Base-by-base conservation (phyloP, 1,139 yeast genomes). In the Pichia sp. region DNA sequence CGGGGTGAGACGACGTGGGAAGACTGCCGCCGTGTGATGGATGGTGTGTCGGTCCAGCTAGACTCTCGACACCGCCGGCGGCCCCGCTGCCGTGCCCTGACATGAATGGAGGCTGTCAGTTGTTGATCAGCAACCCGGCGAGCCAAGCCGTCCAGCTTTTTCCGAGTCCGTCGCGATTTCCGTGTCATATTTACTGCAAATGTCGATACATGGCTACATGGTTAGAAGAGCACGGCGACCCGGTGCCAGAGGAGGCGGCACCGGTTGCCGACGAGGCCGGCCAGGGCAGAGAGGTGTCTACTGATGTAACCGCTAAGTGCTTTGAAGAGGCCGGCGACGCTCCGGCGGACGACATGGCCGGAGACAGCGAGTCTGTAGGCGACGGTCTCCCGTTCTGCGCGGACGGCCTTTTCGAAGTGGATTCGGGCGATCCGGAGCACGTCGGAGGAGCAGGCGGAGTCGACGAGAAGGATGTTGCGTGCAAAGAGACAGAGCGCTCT, bases 341-440 rank as follows among this genome's bases (percentile, higher is more conserved):
- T 7, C 16, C 47, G 16, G 10, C 33, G 20, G 16, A 44, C n/a
- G 20, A 34, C 14, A 12, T 24, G 10, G 10, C 6, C 33, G 17
- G 12, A 24, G 33, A 31, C 30, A 3, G 33, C 47, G 10, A 44
- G 33, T 44, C 20, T 44, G 31, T 44, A 44, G 33, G 33, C 33
- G 20, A 44, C 31, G 30, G 47, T 44, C 33, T 44, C 47, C n/a
- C 33, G 14, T 17, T 44, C 47, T 27, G 47, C 47, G 16, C 33
- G 30, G 17, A 44, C 17, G 30, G 46, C 46, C 31, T 44, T 44
- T 44, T 44, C 46, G 33, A 44, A 44, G 33, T 44, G 46, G 4
- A 44, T 44, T 14, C 33, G 14, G 31, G 46, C 46, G 33, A 44
- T 44, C 12, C 17, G 30, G 12, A 44, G 33, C 20, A 44, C 31